Evolutionary conservation across 2,329 filamentous ascomycete species (phyloP).

Genomic region (Xylaria sp.): DNA sequence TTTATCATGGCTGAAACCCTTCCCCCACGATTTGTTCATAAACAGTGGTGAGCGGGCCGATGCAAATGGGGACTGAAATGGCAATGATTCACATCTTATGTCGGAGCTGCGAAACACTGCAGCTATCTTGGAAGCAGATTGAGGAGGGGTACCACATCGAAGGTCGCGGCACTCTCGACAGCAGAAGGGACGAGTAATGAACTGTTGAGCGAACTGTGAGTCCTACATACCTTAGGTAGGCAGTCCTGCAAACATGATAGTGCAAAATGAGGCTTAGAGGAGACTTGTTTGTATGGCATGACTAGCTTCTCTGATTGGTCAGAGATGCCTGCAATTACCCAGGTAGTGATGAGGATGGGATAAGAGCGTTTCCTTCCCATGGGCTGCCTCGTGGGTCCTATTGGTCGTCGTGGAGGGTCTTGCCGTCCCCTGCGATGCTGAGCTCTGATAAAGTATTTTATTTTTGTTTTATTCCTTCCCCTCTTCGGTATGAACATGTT

Average conservation of each 20-base stretch:
- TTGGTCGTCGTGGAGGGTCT: neutral
- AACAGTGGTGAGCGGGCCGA: constrained; percentile 20
- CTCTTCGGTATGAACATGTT: neutral
- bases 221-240: no score
- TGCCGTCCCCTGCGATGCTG: constrained; percentile 1
- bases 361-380: constrained; percentile 19
- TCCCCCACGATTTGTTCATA: constrained; percentile 31
- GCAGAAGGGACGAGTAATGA: neutral
- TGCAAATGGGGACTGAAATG: constrained; percentile 31
- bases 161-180: neutral
- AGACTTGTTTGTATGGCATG: constrained; percentile 17
- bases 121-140: constrained; percentile 5
- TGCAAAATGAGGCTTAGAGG: constrained; percentile 25
- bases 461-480: constrained; percentile 3
- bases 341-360: constrained; percentile 9
- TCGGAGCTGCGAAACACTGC: constrained; percentile 24
- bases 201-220: neutral
- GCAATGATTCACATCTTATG: constrained; percentile 33
- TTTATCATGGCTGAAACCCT: constrained; percentile 21
- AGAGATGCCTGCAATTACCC: constrained; percentile 4
- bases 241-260: neutral
- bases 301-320: constrained; percentile 16
- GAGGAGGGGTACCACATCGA: constrained; percentile 1
- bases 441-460: constrained; percentile 9
- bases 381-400: neutral